Evolutionary conservation across 108 stramenopile species (phyloP).

Genomic region (Mediolabrus comicus): DNA sequence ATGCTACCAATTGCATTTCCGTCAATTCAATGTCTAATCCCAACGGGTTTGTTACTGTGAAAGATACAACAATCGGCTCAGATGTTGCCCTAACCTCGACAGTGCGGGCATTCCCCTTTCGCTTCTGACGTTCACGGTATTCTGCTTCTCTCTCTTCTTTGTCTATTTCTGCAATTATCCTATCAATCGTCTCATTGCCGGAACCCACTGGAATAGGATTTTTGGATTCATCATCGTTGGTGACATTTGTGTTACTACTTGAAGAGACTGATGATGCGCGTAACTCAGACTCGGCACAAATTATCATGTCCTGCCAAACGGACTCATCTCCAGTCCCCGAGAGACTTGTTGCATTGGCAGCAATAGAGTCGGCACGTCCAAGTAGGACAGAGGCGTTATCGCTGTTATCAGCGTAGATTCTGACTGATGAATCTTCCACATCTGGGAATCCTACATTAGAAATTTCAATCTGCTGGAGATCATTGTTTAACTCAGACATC

Average conservation of each 20-base stretch:
- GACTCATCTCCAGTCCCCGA: conserved; percentile 20
- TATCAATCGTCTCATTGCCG: conserved; percentile 55
- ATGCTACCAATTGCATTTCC: conserved; percentile 76
- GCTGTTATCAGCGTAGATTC: conserved; percentile 42
- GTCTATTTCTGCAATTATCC: conserved; percentile 72
- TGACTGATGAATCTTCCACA: conserved; percentile 63
- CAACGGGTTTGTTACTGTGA: conserved; percentile 65
- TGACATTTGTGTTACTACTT: conserved; percentile 11
- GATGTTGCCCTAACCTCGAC: conserved; percentile 58
- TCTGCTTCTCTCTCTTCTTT: conserved; percentile 62
- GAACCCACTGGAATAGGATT: conserved; percentile 49
- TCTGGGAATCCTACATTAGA: conserved; percentile 69
- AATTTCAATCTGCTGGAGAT: conserved; percentile 66
- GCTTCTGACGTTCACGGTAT: conserved; percentile 59
- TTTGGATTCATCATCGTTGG: conserved; percentile 30
- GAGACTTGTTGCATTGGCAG: conserved; percentile 13
- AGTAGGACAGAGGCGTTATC: conserved; percentile 19
- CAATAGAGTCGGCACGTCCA: conserved; percentile 32
- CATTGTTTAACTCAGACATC: conserved; percentile 31
- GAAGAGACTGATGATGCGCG: conserved; percentile 22
- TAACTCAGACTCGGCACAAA: conserved; percentile 66
- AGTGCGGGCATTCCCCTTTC: conserved; percentile 40
- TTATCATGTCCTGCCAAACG: conserved; percentile 71
- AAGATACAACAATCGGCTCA: conserved; percentile 76
- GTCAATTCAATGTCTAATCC: conserved; percentile 58